A percentile compares a stretch with the other conserved stretches of the same genome.
Evolutionary conservation across 352 stramenopile genomes (phyloP).

Genomic region (Globisporangium perplexum): DNA sequence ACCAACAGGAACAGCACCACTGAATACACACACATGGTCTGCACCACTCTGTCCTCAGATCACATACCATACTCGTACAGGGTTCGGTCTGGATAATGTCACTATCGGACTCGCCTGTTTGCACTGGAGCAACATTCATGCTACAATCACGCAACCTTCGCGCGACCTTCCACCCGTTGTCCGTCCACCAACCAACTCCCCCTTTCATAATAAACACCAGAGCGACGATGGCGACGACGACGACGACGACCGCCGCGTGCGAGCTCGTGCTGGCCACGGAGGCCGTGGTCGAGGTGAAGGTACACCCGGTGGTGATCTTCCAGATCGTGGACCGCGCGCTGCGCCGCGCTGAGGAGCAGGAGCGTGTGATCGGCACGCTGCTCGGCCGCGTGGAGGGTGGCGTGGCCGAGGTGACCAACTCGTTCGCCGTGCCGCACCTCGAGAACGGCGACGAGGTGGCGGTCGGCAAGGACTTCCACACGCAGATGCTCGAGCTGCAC

Average conservation of each 20-base stretch:
- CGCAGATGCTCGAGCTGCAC: conserved; percentile 96
- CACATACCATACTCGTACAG: too few relatives aligned
- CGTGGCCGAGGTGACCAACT: conserved; percentile 92
- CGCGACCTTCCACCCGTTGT: too few relatives aligned
- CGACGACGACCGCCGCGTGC: background rate
- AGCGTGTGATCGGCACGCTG: conserved; percentile 96
- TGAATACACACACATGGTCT: too few relatives aligned
- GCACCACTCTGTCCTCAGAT: too few relatives aligned
- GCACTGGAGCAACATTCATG: too few relatives aligned
- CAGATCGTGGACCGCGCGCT: conserved; percentile 96
- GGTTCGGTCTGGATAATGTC: too few relatives aligned
- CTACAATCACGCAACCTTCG: too few relatives aligned
- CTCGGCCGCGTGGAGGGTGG: conserved; percentile 87
- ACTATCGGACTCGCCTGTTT: too few relatives aligned
- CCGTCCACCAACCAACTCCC: too few relatives aligned
- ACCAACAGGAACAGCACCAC: too few relatives aligned
- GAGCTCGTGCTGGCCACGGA: conserved; percentile 72
- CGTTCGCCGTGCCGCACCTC: conserved; percentile 95
- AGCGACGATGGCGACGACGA: conserved; percentile 28
- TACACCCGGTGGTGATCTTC: conserved; percentile 96
- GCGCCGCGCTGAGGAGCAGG: conserved; percentile 89
- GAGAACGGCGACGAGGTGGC: conserved; percentile 95
- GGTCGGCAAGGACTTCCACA: conserved; percentile 98
- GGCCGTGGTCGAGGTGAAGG: conserved; percentile 74
- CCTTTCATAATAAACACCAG: too few relatives aligned